Conservation (phyloP, 164 flowering plant species). For the Paratinospora sagittata region DNA sequence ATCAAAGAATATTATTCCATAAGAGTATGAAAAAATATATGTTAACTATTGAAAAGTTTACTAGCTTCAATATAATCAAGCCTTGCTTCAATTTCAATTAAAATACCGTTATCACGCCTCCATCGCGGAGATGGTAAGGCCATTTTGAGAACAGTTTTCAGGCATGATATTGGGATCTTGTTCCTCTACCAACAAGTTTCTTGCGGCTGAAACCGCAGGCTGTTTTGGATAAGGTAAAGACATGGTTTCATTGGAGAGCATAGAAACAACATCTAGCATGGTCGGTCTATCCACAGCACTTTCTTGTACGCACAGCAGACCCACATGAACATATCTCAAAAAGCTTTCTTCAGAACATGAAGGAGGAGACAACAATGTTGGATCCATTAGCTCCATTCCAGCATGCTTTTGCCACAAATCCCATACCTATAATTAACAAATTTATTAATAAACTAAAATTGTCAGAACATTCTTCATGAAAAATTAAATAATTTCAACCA, state of each 20-base stretch:
- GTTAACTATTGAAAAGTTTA: no score
- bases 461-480: neutral
- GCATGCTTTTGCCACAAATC: neutral
- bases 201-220: neutral
- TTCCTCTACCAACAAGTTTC: neutral
- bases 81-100: neutral
- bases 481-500: neutral
- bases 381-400: conserved; percentile 2
- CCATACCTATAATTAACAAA: neutral
- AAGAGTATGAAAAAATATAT: no score
- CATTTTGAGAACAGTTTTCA: neutral
- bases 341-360: neutral
- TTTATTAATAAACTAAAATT: neutral
- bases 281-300: neutral
- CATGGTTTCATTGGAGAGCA: conserved; percentile 3
- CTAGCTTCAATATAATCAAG: no score
- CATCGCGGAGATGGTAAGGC: neutral
- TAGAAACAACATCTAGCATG: conserved; percentile 8
- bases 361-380: neutral
- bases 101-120: neutral
- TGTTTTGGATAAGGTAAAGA: neutral
- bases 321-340: conserved; percentile 5
- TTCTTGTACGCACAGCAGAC: conserved; percentile 7
- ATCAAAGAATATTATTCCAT: neutral
- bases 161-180: neutral